Evolutionary conservation across 805 yeast genomes (phyloP).

Genomic region (Candida nanaspora): DNA sequence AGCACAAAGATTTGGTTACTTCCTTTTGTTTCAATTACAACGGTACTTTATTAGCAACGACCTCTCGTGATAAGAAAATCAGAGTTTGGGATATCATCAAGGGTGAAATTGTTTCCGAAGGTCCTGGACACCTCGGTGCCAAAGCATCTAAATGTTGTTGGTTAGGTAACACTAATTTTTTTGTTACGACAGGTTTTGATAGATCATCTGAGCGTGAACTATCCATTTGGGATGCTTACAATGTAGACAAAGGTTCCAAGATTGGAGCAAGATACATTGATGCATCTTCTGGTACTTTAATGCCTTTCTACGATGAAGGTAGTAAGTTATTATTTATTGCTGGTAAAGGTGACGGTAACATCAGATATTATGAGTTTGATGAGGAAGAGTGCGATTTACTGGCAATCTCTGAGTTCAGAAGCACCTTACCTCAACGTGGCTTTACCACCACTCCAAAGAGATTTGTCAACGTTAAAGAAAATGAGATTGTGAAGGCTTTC

Average conservation of each 20-base stretch:
- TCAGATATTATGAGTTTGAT: constrained; percentile 79
- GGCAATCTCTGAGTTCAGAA: constrained; percentile 82
- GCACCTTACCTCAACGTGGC: constrained; percentile 94
- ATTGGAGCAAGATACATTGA: constrained; percentile 86
- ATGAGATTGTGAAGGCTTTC: constrained; percentile 75
- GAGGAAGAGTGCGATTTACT: constrained; percentile 68
- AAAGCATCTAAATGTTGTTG: constrained; percentile 83
- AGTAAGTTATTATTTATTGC: constrained; percentile 80
- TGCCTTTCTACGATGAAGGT: constrained; percentile 83
- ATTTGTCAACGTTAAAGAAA: constrained; percentile 68
- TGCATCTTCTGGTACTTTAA: constrained; percentile 85
- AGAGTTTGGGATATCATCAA: constrained; percentile 87
- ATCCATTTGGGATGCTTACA: constrained; percentile 84
- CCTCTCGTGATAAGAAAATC: constrained; percentile 83
- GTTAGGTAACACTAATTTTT: constrained; percentile 81
- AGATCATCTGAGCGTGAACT: constrained; percentile 89
- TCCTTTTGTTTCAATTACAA: constrained; percentile 86
- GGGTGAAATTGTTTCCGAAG: constrained; percentile 72
- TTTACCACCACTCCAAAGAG: constrained; percentile 85
- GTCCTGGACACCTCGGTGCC: constrained; percentile 88
- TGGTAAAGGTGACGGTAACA: constrained; percentile 98
- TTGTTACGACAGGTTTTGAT: constrained; percentile 93
- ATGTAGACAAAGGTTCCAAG: constrained; percentile 73
- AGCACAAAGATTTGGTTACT: constrained; percentile 88
- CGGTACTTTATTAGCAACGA: constrained; percentile 81